Evolutionary conservation across 306 rosid species (phyloP).

Genomic region (Styphnolobium japonicum): DNA sequence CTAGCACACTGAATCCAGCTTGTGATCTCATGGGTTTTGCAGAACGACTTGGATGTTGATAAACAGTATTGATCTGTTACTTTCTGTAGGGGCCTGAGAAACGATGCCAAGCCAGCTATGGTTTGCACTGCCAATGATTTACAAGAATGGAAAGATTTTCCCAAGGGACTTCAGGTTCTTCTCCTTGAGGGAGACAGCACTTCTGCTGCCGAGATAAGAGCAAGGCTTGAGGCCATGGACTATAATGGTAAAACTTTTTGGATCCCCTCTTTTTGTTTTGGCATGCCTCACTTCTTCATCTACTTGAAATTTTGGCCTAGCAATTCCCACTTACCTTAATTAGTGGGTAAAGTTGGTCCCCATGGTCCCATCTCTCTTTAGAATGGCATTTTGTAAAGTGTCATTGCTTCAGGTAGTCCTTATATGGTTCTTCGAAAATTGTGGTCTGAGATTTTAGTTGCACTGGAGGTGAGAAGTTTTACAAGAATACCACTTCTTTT

Average conservation of each 20-base stretch:
- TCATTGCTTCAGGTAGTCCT: constrained; percentile 17
- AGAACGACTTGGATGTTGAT: constrained; percentile 39
- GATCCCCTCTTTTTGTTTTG: constrained; percentile 8
- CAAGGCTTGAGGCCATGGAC: constrained; percentile 88
- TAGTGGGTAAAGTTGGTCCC: constrained; percentile 31
- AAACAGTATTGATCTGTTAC: constrained; percentile 35
- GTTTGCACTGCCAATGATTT: constrained; percentile 89
- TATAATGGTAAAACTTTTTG: constrained; percentile 57
- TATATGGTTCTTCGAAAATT: constrained; percentile 2
- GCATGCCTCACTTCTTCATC: constrained; percentile 18
- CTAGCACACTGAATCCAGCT: constrained; percentile 28
- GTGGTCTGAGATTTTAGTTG: constrained; percentile 32
- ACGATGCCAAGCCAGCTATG: constrained; percentile 98
- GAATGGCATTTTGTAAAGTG: constrained; percentile 29
- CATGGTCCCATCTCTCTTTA: constrained; percentile 22
- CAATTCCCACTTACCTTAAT: constrained; percentile 21
- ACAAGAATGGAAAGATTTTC: constrained; percentile 88
- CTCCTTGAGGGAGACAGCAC: constrained; percentile 70
- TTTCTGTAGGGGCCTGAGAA: constrained; percentile 48
- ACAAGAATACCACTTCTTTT: background rate
- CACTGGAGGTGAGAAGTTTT: constrained; percentile 8
- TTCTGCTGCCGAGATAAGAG: constrained; percentile 67
- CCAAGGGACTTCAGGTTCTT: constrained; percentile 85
- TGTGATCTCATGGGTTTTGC: constrained; percentile 32
- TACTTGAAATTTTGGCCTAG: constrained; percentile 6